A percentile compares a stretch with the other conserved stretches of the same genome.
phyloP scores from a whole-genome alignment of 2,329 filamentous ascomycete species.

The Ceratocystis cacaofunesta region DNA sequence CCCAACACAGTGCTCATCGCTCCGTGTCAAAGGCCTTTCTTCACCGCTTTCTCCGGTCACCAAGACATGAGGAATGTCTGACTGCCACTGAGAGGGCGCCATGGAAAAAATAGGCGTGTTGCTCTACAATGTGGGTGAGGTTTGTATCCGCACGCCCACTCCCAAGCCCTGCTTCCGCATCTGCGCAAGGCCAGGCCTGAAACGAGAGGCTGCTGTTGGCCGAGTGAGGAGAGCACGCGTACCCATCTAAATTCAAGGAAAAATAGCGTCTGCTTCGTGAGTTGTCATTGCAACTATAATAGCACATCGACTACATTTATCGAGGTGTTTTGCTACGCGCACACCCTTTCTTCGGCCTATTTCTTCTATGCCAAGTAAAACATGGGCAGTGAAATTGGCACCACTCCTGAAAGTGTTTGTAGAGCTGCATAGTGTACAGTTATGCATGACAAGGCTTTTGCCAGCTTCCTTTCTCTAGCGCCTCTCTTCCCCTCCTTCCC shows the following conservation, averaged over 20 bases:
- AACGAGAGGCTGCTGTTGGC: neutral
- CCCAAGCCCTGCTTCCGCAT: neutral
- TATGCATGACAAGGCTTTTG: neutral
- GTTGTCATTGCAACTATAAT: neutral
- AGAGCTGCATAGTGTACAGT: neutral
- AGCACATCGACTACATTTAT: neutral
- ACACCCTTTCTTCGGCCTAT: neutral
- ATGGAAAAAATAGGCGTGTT: neutral
- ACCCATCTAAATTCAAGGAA: no score
- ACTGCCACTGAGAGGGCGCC: neutral
- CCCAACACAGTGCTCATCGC: neutral
- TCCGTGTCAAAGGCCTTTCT: neutral
- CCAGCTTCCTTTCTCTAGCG: neutral
- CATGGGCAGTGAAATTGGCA: neutral
- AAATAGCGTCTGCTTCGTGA: neutral
- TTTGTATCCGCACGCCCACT: neutral
- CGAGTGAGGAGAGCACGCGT: neutral
- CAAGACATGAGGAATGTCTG: neutral
- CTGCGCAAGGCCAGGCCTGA: neutral
- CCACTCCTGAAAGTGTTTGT: neutral
- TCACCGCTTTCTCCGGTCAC: neutral
- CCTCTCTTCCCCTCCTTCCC: neutral
- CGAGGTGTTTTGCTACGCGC: neutral
- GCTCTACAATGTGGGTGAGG: neutral
- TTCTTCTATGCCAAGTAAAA: neutral